Evolutionary conservation across 192 early-diverging fungal species (phyloP), one percentile per base, ranked within the genome.

Genomic region (Coemansia sp.): DNA sequence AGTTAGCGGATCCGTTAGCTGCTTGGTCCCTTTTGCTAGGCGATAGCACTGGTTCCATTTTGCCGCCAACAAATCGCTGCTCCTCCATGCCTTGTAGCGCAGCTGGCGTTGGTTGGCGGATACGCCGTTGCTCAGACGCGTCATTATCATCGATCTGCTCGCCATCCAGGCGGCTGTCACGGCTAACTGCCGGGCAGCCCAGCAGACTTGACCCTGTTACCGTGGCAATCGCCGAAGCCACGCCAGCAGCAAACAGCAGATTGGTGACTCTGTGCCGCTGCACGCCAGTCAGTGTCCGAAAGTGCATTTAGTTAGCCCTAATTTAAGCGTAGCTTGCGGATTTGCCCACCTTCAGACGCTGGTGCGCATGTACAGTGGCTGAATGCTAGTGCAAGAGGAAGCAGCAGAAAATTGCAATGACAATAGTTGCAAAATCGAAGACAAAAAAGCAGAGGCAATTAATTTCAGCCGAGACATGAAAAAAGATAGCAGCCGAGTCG

Each of bases 251-350:
- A 45, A 82, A 77, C 43, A 82, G 59, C 74, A 62, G 64, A 58
- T 82, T 82, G 13, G 79, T 82, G 45, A 82, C 56, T 13, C 68
- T 24, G 67, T 82, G 79, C 31, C 75, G 51, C 61, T 82, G 79
- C 23, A 69, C 62, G 4, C 79, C 79, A 9, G 79, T 82, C 55
- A 82, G 38, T 35, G 75, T 73, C 2, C 79, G 79, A 62, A 82
- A 77, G 21, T 70, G 68, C 79, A 77, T 77, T 60, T 16, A 40
- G 16, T n/a, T 62, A 26, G 51, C 51, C 51, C 10, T 55, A n/a
- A 10, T 55, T 9, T 21, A 21, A n/a, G 31, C 34, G 56, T 37
- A 36, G 34, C 56, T n/a, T 36, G 35, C 35, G n/a, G 35, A 58
- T 37, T 37, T 55, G 48, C n/a, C 48, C 48, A 31, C 51, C 16